Evolutionary conservation across 1,284 basidiomycete genomes (phyloP).

Genomic region (Sparassis latifolia): DNA sequence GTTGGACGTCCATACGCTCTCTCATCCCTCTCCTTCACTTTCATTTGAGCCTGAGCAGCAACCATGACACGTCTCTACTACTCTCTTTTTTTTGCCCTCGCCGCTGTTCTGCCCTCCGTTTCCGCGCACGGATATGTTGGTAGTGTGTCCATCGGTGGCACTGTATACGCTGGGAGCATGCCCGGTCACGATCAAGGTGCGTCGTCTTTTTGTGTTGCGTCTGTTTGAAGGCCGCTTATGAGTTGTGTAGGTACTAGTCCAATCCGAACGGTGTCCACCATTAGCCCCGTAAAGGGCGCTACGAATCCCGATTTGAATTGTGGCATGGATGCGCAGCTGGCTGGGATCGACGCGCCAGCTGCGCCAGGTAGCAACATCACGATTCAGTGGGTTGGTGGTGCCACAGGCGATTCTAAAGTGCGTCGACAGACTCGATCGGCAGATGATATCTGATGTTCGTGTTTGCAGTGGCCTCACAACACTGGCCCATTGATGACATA

Average conservation of each 20-base stretch:
- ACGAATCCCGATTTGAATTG: conserved; percentile 55
- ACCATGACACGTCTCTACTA: conserved; percentile 3
- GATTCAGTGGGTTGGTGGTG: conserved; percentile 55
- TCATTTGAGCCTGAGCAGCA: background rate
- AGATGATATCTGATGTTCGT: background rate
- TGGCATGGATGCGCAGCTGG: conserved; percentile 49
- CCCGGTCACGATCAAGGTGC: conserved; percentile 31
- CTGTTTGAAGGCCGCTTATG: background rate
- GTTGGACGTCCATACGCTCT: no score
- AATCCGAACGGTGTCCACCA: conserved; percentile 52
- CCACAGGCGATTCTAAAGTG: conserved; percentile 34
- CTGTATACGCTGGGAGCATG: conserved; percentile 44
- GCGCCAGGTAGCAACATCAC: conserved; percentile 56
- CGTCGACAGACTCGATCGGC: conserved; percentile 18
- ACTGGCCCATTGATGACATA: conserved; percentile 70
- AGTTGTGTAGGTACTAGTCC: conserved; percentile 29
- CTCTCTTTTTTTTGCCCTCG: conserved; percentile 15
- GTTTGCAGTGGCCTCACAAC: conserved; percentile 60
- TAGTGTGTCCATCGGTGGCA: conserved; percentile 48
- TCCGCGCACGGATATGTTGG: conserved; percentile 56
- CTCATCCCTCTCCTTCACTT: background rate
- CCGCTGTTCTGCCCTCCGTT: conserved; percentile 24
- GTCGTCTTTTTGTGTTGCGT: background rate
- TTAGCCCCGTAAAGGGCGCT: conserved; percentile 59
- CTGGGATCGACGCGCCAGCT: conserved; percentile 46